These are phyloP conservation scores for Phaeodactylum tricornutum DNA, from an alignment of 108 stramenopile genomes.

Conservation along the genomic window DNA sequence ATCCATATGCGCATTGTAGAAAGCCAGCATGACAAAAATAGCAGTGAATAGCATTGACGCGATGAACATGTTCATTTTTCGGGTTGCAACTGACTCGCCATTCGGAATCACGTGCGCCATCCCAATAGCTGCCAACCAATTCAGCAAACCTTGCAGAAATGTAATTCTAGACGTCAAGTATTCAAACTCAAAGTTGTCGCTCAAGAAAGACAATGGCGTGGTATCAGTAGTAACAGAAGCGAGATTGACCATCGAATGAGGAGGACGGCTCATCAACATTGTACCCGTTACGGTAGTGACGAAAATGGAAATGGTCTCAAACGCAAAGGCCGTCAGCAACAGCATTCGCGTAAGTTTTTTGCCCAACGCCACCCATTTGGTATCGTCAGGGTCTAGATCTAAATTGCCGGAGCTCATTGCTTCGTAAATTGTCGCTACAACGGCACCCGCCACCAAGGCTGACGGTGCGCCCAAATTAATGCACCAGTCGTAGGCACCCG, in stretches of 20 bases:
- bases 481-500: slow-evolving; percentile 13
- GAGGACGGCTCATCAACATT: neutral
- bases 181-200: slow-evolving; percentile 20
- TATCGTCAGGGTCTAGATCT: slow-evolving; percentile 6
- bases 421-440: slow-evolving; percentile 18
- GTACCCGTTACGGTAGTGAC: slow-evolving; percentile 13
- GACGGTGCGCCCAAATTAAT: slow-evolving; percentile 25
- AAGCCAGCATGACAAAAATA: slow-evolving; percentile 12
- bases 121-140: slow-evolving; percentile 24
- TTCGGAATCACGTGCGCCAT: slow-evolving; percentile 14
- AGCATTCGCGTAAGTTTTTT: slow-evolving; percentile 15
- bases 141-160: slow-evolving; percentile 23
- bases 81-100: slow-evolving; percentile 1
- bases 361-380: neutral
- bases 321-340: slow-evolving; percentile 14
- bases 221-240: slow-evolving; percentile 3
- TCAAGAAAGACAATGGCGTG: slow-evolving; percentile 5
- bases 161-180: slow-evolving; percentile 17
- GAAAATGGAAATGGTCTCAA: slow-evolving; percentile 21
- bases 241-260: neutral
- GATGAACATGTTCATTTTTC: slow-evolving; percentile 19
- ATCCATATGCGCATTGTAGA: slow-evolving; percentile 22
- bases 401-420: slow-evolving; percentile 2
- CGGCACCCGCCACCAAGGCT: slow-evolving; percentile 32
- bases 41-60: slow-evolving; percentile 4